Base-by-base conservation (phyloP, 2,329 filamentous ascomycete species). In the Ilyonectria sp. region DNA sequence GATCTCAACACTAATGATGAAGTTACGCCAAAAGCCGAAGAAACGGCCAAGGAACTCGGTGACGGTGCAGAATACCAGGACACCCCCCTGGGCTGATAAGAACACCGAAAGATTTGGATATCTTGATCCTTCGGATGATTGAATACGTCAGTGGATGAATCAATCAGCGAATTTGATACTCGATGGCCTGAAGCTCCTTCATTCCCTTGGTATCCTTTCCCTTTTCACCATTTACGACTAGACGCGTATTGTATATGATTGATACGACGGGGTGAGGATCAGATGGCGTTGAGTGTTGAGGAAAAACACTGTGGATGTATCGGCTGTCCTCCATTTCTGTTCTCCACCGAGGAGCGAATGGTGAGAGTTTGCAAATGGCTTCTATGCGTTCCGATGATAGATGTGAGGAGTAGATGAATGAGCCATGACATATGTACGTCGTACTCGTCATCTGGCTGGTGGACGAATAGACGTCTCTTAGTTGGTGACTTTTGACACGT, bases 11-110 rank as follows among this genome's bases (percentile, higher is more conserved):
- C 68, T 1, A 75, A 72, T 50, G 74, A 76, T 43, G 70, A 77
- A 9, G 69, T 60, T 2, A 79, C 77, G 10, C 78, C 78, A 9
- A 78, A 59, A 35, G 75, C 74, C 6, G 74, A 77, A 33, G 65
- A 71, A 21, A 44, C 63, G 21, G 37, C 47, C 21, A 74, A 73
- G 11, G 65, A 75, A 33, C 66, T 74, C 7, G 70, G 71, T n/a
- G 56, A 62, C 37, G 40, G 47, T 37, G 29, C 53, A 26, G 29
- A 23, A 17, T 31, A 31, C 21, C 44, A 58, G 46, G 13, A 23
- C 35, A 19, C 15, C 33, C 43, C 26, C 15, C 17, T 37, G 29
- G n/a, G 19, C 3, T 60, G 33, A 29, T 37, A 9, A 33, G 8
- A n/a, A 29, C 19, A 1, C 23, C 26, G 23, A n/a, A 3, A 11